A percentile compares a stretch with the other conserved stretches of the same genome.
Conservation (phyloP, 2,329 filamentous ascomycete species). For the Claviceps cyperi region DNA sequence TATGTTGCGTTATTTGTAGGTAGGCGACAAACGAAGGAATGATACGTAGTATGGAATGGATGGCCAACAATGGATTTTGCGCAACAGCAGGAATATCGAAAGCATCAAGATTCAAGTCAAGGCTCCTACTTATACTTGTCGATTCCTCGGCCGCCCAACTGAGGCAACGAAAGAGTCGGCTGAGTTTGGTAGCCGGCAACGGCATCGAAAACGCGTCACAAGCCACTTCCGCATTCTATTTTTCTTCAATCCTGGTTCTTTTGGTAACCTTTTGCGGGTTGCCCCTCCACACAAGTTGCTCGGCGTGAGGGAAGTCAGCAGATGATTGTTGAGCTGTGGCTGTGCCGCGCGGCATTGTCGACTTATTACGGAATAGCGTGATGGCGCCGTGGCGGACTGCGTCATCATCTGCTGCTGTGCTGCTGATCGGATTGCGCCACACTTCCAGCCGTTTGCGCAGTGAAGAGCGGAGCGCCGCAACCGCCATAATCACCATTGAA, state of each 20-base stretch:
- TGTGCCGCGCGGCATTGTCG: neutral
- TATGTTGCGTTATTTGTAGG: too few relatives aligned
- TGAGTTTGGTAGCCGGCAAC: neutral
- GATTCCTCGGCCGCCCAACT: neutral
- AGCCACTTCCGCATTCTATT: neutral
- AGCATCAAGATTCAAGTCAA: neutral
- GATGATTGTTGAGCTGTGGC: neutral
- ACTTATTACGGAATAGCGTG: neutral
- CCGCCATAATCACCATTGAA: neutral
- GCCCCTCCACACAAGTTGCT: neutral
- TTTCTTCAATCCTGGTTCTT: neutral
- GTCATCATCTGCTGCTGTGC: neutral
- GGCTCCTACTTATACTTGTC: slow-evolving; percentile 3
- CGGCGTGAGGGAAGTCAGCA: neutral
- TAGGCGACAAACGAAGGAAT: too few relatives aligned
- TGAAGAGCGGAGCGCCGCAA: slow-evolving; percentile 1
- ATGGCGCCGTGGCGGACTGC: neutral
- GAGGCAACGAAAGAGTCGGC: neutral
- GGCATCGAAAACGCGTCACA: slow-evolving; percentile 2
- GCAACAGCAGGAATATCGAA: neutral
- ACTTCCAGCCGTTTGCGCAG: neutral
- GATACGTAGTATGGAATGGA: neutral
- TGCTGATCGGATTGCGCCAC: neutral
- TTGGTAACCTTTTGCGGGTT: neutral
- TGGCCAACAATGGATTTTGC: neutral